phyloP scores from a whole-genome alignment of 768 basidiomycete species.

The Zangia roseola region DNA sequence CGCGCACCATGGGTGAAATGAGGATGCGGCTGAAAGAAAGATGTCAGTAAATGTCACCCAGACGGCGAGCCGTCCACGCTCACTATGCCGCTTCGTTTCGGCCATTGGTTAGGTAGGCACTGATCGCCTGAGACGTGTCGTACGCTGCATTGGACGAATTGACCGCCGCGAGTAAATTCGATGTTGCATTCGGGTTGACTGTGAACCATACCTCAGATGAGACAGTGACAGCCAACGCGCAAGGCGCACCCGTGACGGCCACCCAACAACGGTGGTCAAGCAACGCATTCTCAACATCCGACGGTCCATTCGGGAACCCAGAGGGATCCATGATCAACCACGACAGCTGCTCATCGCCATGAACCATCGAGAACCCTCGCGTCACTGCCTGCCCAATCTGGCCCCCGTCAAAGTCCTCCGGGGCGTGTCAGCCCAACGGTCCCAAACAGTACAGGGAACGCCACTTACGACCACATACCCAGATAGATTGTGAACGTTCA shows the following conservation, averaged over 20 bases:
- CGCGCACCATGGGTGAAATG: slow-evolving; percentile 13
- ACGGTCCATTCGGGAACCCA: slow-evolving; percentile 44
- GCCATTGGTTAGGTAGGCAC: slow-evolving; percentile 46
- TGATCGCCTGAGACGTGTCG: slow-evolving; percentile 48
- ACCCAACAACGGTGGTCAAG: slow-evolving; percentile 53
- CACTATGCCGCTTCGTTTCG: slow-evolving; percentile 62
- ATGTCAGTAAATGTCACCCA: slow-evolving; percentile 1
- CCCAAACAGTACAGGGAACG: not conserved
- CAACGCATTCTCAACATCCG: slow-evolving; percentile 44
- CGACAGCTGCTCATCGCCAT: slow-evolving; percentile 35
- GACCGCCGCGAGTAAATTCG: slow-evolving; percentile 38
- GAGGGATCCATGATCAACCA: slow-evolving; percentile 45
- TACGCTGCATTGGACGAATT: slow-evolving; percentile 42
- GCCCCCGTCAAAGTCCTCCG: slow-evolving; percentile 61
- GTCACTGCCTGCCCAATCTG: slow-evolving; percentile 48
- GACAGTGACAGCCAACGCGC: not conserved
- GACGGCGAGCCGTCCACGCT: slow-evolving; percentile 17
- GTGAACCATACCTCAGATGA: not conserved
- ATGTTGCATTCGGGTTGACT: slow-evolving; percentile 44
- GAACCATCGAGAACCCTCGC: slow-evolving; percentile 33
- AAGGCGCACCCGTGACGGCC: slow-evolving; percentile 48
- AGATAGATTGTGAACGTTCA: slow-evolving; percentile 39
- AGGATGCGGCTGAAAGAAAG: slow-evolving; percentile 16
- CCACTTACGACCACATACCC: slow-evolving; percentile 57
- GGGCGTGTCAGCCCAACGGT: not conserved